Evolutionary conservation across 2,329 filamentous ascomycete species (phyloP).

Genomic region (Pseudocercospora ulei): DNA sequence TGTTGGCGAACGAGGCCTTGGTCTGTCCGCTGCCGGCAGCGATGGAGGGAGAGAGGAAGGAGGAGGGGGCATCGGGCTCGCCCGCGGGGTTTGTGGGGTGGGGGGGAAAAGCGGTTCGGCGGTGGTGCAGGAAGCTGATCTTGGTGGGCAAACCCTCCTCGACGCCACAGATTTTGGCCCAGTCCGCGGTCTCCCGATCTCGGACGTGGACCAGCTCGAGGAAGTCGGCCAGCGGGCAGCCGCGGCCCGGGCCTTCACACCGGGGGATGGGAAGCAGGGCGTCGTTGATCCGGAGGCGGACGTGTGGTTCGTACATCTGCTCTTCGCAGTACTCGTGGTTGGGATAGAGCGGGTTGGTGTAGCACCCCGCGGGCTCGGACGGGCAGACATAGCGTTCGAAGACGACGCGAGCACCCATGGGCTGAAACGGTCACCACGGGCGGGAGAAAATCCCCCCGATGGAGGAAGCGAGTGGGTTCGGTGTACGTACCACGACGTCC

Average conservation of each 20-base stretch:
- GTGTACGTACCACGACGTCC: slow-evolving; percentile 36
- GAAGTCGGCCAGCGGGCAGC: slow-evolving; percentile 43
- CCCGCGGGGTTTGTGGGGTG: too few species aligned
- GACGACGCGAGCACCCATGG: slow-evolving; percentile 50
- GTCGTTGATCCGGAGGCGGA: slow-evolving; percentile 51
- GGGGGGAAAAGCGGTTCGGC: too few species aligned
- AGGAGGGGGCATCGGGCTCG: too few species aligned
- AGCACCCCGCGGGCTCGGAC: slow-evolving; percentile 26
- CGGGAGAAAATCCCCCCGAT: too few species aligned
- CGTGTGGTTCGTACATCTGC: slow-evolving; percentile 32
- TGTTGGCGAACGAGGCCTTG: too few species aligned
- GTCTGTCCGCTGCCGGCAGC: too few species aligned
- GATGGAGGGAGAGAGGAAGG: too few species aligned
- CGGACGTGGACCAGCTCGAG: slow-evolving; percentile 36
- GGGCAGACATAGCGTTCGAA: slow-evolving; percentile 46
- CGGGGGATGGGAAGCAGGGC: slow-evolving; percentile 44
- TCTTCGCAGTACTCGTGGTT: slow-evolving; percentile 24
- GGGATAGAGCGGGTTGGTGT: slow-evolving; percentile 11
- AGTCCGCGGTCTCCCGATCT: slow-evolving; percentile 41
- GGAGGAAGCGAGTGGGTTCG: background rate
- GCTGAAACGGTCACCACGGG: slow-evolving; percentile 21
- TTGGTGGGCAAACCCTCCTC: slow-evolving; percentile 34
- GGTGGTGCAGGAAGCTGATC: slow-evolving; percentile 47
- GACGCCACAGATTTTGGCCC: slow-evolving; percentile 44
- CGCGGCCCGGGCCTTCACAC: slow-evolving; percentile 42